Percentiles rank a stretch among this genome's conserved stretches.
These are phyloP conservation scores for Arabis hirsuta DNA, from an alignment of 345 rosid genomes.

Conservation along the genomic window DNA sequence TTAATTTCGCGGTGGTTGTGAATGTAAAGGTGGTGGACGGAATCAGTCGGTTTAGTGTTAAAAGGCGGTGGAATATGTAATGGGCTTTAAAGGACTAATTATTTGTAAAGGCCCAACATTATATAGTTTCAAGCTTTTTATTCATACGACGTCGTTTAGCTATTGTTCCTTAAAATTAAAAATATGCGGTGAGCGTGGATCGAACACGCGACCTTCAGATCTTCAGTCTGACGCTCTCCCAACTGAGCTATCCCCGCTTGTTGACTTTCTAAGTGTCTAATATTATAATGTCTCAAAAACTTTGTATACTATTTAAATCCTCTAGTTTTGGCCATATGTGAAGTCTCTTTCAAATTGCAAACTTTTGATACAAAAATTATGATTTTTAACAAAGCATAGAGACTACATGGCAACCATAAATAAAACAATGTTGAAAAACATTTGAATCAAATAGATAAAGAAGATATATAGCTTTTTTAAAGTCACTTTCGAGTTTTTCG, in stretches of 20 bases:
- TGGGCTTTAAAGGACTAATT: background rate
- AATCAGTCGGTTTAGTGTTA: background rate
- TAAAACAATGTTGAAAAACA: background rate
- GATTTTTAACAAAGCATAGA: background rate
- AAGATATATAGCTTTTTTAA: no score
- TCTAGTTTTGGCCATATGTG: no score
- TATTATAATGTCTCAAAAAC: no score
- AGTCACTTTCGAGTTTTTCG: background rate
- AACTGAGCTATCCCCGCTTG: conserved; percentile 71
- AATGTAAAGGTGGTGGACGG: background rate
- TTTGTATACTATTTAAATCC: no score
- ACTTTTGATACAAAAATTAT: background rate
- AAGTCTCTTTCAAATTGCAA: no score
- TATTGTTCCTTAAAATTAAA: no score
- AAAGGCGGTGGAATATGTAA: background rate
- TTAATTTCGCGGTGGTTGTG: background rate
- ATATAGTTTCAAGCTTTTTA: background rate
- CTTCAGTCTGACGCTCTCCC: conserved; percentile 99
- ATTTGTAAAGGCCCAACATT: background rate
- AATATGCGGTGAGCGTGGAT: conserved; percentile 86
- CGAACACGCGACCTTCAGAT: conserved; percentile 99
- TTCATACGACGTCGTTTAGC: background rate
- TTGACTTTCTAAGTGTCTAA: no score
- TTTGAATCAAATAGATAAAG: no score
- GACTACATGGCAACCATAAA: background rate